Percentiles rank a stretch among this genome's conserved stretches.
These are phyloP conservation scores for Cenchrus purpureus DNA, from an alignment of 176 grass and related monocot genomes.

Conservation along the genomic window DNA sequence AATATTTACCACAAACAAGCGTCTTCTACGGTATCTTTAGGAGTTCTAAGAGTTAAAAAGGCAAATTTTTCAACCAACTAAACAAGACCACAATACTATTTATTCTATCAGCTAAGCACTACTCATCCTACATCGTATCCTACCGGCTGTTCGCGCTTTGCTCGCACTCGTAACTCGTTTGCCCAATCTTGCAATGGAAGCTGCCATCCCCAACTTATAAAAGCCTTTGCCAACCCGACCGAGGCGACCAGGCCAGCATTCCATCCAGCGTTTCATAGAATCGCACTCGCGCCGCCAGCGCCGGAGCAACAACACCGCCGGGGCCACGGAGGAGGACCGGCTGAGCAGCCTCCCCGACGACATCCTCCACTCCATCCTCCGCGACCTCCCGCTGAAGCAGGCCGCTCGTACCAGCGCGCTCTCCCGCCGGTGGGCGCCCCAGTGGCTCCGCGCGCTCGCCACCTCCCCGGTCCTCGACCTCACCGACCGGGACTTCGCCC, in stretches of 20 bases:
- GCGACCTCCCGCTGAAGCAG: conserved; percentile 38
- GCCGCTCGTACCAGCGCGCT: conserved; percentile 54
- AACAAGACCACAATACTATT: too few relatives aligned
- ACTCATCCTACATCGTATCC: too few relatives aligned
- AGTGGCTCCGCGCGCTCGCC: conserved; percentile 41
- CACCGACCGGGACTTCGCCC: conserved; percentile 42
- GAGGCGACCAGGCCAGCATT: background rate
- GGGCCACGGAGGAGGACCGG: conserved; percentile 21
- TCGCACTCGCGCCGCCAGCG: background rate
- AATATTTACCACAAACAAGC: too few relatives aligned
- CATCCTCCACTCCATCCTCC: conserved; percentile 58
- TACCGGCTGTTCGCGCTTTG: too few relatives aligned
- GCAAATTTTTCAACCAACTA: too few relatives aligned
- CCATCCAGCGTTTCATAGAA: background rate
- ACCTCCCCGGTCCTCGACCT: conserved; percentile 48
- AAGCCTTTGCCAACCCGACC: too few relatives aligned
- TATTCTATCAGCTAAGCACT: too few relatives aligned
- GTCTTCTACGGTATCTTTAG: too few relatives aligned
- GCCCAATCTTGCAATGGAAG: too few relatives aligned
- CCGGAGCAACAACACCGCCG: background rate
- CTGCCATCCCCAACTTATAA: too few relatives aligned
- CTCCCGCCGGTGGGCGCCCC: conserved; percentile 39
- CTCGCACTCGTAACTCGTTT: too few relatives aligned
- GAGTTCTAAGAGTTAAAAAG: too few relatives aligned
- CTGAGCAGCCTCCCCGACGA: conserved; percentile 65